A percentile compares a stretch with the other conserved stretches of the same genome.
Conservation (phyloP, 2,329 filamentous ascomycete species). For the Clarireedia paspali region DNA sequence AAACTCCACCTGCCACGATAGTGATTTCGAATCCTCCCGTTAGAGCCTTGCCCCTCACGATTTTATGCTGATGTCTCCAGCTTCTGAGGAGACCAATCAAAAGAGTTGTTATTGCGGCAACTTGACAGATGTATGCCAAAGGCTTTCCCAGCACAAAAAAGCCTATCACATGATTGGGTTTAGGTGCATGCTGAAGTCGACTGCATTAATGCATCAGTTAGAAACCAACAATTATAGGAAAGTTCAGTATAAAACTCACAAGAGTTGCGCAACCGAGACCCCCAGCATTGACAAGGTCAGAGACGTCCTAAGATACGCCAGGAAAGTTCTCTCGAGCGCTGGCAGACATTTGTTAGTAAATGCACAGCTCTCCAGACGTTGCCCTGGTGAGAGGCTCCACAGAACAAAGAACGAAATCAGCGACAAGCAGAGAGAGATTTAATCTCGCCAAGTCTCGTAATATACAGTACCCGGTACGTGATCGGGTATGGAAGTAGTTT, state of each 20-base stretch:
- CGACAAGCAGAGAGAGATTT: not conserved
- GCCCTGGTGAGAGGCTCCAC: not conserved
- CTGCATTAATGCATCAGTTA: slow-evolving; percentile 36
- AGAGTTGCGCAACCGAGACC: slow-evolving; percentile 59
- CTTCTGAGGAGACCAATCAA: slow-evolving; percentile 50
- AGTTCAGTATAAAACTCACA: slow-evolving; percentile 28
- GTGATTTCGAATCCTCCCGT: slow-evolving; percentile 53
- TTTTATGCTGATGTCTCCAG: slow-evolving; percentile 52
- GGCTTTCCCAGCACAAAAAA: slow-evolving; percentile 56
- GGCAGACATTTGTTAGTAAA: slow-evolving; percentile 10
- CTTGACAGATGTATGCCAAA: slow-evolving; percentile 38
- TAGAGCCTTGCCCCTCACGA: slow-evolving; percentile 48
- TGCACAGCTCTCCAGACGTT: not conserved
- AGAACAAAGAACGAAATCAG: not conserved
- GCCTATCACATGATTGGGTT: slow-evolving; percentile 37
- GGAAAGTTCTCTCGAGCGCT: slow-evolving; percentile 70
- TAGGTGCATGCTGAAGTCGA: slow-evolving; percentile 33
- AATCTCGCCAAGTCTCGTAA: not conserved
- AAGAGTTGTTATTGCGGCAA: slow-evolving; percentile 33
- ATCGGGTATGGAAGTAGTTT: not conserved
- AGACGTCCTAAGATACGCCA: slow-evolving; percentile 66
- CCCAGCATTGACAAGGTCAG: slow-evolving; percentile 61
- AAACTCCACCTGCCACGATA: slow-evolving; percentile 37
- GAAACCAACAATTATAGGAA: not conserved
- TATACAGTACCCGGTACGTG: not conserved